Evolutionary conservation across 2,329 filamentous ascomycete species (phyloP), one percentile per base, ranked within the genome.

Genomic region (Chaetomiaceae sp.): DNA sequence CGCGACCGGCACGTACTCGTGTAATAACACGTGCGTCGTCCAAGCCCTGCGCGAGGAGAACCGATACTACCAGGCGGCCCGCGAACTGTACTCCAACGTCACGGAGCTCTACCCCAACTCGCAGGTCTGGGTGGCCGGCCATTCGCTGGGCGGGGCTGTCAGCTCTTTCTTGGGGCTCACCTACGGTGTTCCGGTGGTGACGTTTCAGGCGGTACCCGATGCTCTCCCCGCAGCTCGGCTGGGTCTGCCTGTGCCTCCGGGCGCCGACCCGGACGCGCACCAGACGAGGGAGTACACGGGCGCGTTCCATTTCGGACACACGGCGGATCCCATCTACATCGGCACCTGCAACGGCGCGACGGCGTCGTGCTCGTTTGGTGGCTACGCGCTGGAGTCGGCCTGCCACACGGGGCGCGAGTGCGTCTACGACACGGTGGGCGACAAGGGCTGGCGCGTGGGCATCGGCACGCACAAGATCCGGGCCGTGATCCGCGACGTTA

Each of bases 261-360:
- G 87, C 20, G 76, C 85, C 40, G 79, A 91, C 61, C 79, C 89
- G 20, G 75, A 79, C 37, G 75, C 80, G 27, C 85, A 89, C 25
- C 89, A 95, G 62, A 77, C 79, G 33, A 77, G 89, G 37, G 70
- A 81, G 52, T 79, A 82, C 62, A 95, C 89, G 0, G 91, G 89
- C 12, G 77, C 87, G 0, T 95, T 83, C 64, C 93, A 99, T 67
- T 92, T 96, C 65, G 93, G 93, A 4, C 91, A 97, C 63, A 97
- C 90, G 0, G 93, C 93, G 0, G 93, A 99, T 67, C 93, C 93
- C 0, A 84, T 99, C 30, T 99, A 86, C 63, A 91, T 96, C 72
- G 93, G 93, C 27, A 88, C 85, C 0, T 97, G 93, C 70, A 96
- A 96, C 62, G 88, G 87, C 27, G 89, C 88, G 3, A 90, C 88